Base-by-base conservation (phyloP, 2,329 filamentous ascomycete genomes). In the Colletotrichum godetiae region DNA sequence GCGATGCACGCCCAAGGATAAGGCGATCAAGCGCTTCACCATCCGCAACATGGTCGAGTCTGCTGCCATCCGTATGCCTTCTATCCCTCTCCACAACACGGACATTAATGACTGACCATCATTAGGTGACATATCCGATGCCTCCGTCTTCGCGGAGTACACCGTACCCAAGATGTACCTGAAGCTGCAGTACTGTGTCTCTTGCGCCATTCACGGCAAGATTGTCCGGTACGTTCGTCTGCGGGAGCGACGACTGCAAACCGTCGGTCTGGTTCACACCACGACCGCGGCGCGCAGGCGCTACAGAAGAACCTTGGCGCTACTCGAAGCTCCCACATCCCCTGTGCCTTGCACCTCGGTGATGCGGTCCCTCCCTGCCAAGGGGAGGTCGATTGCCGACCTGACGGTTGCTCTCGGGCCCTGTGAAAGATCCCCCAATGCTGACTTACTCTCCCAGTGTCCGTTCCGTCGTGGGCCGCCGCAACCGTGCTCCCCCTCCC, bases 91-190 rank as follows among this genome's bases (percentile, higher is more conserved):
- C 55, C 35, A 22, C 33, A 29, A 65, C 24, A 31, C n/a, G 19
- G 19, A 19, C 19, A 46, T 11, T 7, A 0, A 35, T 5, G 35
- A 62, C 74, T 75, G 66, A 77, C 75, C 65, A 52, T 35, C 11
- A 5, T 19, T 84, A 98, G 97, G 97, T 95, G 97, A 99, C 95
- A 99, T 99, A 90, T 98, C 95, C 80, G 97, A 99, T 87, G 97
- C 97, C 84, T 98, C 97, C 84, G 97, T 99, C 88, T 99, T 98
- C 90, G 88, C 94, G 84, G 97, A 99, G 91, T 99, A 99, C 92
- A 95, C 95, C 81, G 96, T 99, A 84, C 97, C 97, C 89, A 99
- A 99, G 94, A 99, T 99, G 97, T 99, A 99, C 94, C 91, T 99
- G 89, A 99, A 99, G 94, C 93, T 99, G 87, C 97, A 99, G 91